Evolutionary conservation across 2,329 filamentous ascomycete species (phyloP).

Genomic region (Fusarium staphyleae): DNA sequence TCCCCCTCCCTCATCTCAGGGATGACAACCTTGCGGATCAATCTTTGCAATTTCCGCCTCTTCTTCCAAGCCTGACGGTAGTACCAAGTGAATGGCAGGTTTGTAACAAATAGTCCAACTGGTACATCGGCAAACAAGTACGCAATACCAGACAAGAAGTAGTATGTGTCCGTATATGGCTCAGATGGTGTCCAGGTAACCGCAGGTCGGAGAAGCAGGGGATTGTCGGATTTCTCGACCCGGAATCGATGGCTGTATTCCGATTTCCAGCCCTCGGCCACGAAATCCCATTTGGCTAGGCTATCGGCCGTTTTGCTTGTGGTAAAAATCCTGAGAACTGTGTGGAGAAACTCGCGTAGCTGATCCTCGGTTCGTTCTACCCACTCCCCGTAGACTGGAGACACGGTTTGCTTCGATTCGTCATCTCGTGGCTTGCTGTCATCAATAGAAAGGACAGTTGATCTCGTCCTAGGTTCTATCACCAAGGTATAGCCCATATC

Average conservation of each 20-base stretch:
- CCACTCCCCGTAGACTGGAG: not conserved
- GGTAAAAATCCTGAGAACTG: slow-evolving; percentile 11
- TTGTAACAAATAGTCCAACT: not conserved
- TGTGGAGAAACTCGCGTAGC: slow-evolving; percentile 16
- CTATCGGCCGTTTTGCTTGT: slow-evolving; percentile 4
- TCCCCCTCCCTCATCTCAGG: not conserved
- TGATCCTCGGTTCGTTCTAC: slow-evolving; percentile 14
- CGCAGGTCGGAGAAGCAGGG: not conserved
- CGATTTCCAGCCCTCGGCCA: slow-evolving; percentile 13
- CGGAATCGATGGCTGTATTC: not conserved
- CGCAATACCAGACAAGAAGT: slow-evolving; percentile 13
- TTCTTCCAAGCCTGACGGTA: slow-evolving; percentile 7
- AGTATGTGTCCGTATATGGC: slow-evolving; percentile 7
- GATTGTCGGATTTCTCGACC: not conserved
- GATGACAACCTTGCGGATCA: not conserved
- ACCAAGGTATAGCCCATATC: not conserved
- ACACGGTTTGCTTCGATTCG: not conserved
- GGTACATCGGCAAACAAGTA: slow-evolving; percentile 9
- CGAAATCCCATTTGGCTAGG: slow-evolving; percentile 14
- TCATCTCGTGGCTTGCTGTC: not conserved
- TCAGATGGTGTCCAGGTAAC: not conserved
- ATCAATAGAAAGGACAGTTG: not conserved
- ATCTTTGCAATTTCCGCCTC: slow-evolving; percentile 8
- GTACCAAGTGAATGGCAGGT: slow-evolving; percentile 5
- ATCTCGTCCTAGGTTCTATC: not conserved